Base-by-base conservation (phyloP, 2,329 filamentous ascomycete genomes). In the Penicillium sp. region DNA sequence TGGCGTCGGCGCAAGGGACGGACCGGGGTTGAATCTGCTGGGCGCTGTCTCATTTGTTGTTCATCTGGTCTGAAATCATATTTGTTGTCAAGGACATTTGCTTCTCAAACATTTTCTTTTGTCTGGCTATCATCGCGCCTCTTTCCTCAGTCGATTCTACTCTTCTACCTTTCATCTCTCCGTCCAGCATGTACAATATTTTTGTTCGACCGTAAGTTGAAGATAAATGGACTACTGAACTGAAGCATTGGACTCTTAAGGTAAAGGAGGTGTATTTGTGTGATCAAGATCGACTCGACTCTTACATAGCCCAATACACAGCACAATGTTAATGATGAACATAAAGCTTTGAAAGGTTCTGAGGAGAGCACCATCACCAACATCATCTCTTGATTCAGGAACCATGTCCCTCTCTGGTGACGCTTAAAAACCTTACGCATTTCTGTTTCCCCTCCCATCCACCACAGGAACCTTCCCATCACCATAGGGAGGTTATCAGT, bases 151-250 rank as follows among this genome's bases (percentile, higher is more conserved):
- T 36, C 22, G 55, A 44, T 41, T 39, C 33, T 49, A 47, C 22
- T 33, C 13, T 49, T 59, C 22, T 54, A 18, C 4, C 37, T 40
- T 18, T 11, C 11, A 43, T 44, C 55, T 22, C 41, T 36, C 41
- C 59, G 35, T 47, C 35, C 27, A 55, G 58, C 63, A 61, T 66
- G 64, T 66, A 66, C 61, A 65, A 64, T 66, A 65, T 59, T 36
- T 22, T 51, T 50, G 37, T 46, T 58, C 52, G 52, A 51, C 49
- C 41, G 53, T 52, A 50, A 62, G 54, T 43, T 54, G 52, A 50
- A 53, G 55, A 40, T 24, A 46, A 46, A 46, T 58, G 35, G 18
- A 47, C 56, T 16, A 31, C n/a, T 46, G 43, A 31, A 46, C 13
- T 46, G 13, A n/a, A 46, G 10, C 6, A 5, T 10, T 13, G 10